Evolutionary conservation across 306 rosid genomes (phyloP).

Genomic region (Morella rubra): DNA sequence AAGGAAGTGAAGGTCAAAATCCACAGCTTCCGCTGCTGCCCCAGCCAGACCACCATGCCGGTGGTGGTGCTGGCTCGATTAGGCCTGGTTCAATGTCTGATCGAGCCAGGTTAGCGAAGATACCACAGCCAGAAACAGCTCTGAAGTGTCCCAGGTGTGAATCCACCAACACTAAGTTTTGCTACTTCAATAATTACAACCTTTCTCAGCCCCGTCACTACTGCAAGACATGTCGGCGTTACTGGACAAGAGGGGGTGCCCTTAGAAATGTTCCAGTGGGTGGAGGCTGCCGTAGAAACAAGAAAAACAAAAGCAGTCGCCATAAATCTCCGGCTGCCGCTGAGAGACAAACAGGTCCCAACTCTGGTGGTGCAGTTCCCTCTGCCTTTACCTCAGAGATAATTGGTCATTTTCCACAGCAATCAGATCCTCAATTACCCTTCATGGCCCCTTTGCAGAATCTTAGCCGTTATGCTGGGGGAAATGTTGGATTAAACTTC

Average conservation of each 20-base stretch:
- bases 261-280: conserved; percentile 90
- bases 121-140: conserved; percentile 74
- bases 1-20: conserved; percentile 32
- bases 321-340: conserved; percentile 60
- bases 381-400: conserved; percentile 26
- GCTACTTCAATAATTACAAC: conserved; percentile 86
- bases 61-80: conserved; percentile 36
- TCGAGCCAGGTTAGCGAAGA: conserved; percentile 74
- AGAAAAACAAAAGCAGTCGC: conserved; percentile 67
- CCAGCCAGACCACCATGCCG: conserved; percentile 28
- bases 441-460: conserved; percentile 69
- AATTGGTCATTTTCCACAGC: conserved; percentile 42
- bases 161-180: conserved; percentile 83
- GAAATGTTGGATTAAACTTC: conserved; percentile 57
- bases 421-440: conserved; percentile 43
- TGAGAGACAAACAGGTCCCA: conserved; percentile 35
- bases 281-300: conserved; percentile 89
- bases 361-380: conserved; percentile 33
- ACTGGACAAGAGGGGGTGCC: conserved; percentile 92
- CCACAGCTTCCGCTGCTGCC: conserved; percentile 53
- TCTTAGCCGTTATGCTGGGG: conserved; percentile 50
- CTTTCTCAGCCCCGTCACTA: conserved; percentile 93
- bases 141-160: conserved; percentile 96
- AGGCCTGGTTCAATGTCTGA: conserved; percentile 86
- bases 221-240: conserved; percentile 89